A percentile compares a stretch with the other conserved stretches of the same genome.
phyloP scores from a whole-genome alignment of 176 grass and related monocot species.

The Oryza glumipatula region DNA sequence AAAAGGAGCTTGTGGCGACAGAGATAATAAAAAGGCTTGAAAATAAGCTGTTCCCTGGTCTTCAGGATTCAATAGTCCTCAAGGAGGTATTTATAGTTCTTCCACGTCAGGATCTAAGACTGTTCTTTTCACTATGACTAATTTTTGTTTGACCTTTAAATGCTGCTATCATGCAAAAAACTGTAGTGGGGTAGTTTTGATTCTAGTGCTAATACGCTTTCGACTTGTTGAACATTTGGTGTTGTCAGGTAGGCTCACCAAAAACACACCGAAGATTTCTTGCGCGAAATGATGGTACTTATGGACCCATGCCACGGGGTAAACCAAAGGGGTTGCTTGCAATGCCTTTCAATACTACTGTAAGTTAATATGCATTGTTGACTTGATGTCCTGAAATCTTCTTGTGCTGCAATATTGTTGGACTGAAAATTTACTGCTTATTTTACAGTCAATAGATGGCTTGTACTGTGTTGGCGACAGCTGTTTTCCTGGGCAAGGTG shows the following conservation, averaged over 20 bases:
- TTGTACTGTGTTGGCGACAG: constrained; percentile 95
- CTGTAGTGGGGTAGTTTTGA: not conserved
- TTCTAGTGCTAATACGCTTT: constrained; percentile 3
- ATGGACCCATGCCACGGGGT: constrained; percentile 87
- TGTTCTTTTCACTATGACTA: not conserved
- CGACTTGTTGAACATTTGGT: constrained; percentile 5
- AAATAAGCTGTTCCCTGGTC: constrained; percentile 87
- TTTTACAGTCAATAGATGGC: constrained; percentile 84
- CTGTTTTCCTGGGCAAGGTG: constrained; percentile 96
- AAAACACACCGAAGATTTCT: constrained; percentile 95
- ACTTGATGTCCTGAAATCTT: not conserved
- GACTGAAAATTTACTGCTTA: constrained; percentile 17
- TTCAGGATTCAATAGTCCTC: constrained; percentile 85
- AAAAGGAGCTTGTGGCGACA: constrained; percentile 76
- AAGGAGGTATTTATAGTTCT: constrained; percentile 68
- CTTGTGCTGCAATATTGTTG: constrained; percentile 16
- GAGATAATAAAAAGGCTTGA: constrained; percentile 90
- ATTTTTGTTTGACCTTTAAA: constrained; percentile 30
- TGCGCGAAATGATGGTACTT: constrained; percentile 84
- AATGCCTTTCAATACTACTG: constrained; percentile 98
- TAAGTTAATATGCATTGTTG: constrained; percentile 46
- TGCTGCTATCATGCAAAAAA: constrained; percentile 8
- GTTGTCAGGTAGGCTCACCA: constrained; percentile 86
- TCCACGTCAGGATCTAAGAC: not conserved
- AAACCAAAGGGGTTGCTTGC: constrained; percentile 87